Percentiles rank a stretch among this genome's conserved stretches.
Evolutionary conservation across 768 basidiomycete genomes (phyloP).

Genomic region (Leucocoprinus birnbaumii): DNA sequence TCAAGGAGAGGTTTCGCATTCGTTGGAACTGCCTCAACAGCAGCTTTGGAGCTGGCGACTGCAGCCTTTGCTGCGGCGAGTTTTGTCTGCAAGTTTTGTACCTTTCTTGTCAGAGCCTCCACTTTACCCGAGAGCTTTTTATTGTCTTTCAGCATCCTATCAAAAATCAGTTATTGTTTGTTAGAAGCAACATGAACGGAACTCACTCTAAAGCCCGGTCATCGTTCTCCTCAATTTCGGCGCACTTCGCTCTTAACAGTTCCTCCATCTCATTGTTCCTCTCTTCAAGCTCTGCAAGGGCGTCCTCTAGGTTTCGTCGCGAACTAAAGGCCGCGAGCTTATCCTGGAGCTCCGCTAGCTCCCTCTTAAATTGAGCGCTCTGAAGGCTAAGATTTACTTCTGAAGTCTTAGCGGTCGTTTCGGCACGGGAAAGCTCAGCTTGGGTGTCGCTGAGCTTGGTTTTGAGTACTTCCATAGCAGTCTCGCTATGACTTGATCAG

Average conservation of each 20-base stretch:
- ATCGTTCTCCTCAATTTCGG: constrained; percentile 83
- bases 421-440: constrained; percentile 44
- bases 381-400: constrained; percentile 68
- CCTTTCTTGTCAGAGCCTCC: constrained; percentile 69
- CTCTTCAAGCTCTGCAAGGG: constrained; percentile 60
- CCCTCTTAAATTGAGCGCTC: constrained; percentile 64
- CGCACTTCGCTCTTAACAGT: constrained; percentile 61
- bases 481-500: constrained; percentile 39
- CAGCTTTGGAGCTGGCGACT: constrained; percentile 9
- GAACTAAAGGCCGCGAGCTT: constrained; percentile 52
- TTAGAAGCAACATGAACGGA: constrained; percentile 3
- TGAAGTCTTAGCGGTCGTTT: constrained; percentile 57
- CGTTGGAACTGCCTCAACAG: neutral
- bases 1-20: constrained; percentile 12
- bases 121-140: constrained; percentile 72
- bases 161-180: neutral
- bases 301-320: constrained; percentile 52
- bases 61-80: constrained; percentile 49
- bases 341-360: constrained; percentile 52
- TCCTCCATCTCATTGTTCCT: constrained; percentile 77
- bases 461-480: constrained; percentile 34
- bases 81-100: constrained; percentile 69
- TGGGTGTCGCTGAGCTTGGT: constrained; percentile 39
- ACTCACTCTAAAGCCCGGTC: constrained; percentile 77
- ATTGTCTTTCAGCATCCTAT: constrained; percentile 75